Conservation (phyloP, 2,329 filamentous ascomycete genomes). For the Hypocrella siamensis region DNA sequence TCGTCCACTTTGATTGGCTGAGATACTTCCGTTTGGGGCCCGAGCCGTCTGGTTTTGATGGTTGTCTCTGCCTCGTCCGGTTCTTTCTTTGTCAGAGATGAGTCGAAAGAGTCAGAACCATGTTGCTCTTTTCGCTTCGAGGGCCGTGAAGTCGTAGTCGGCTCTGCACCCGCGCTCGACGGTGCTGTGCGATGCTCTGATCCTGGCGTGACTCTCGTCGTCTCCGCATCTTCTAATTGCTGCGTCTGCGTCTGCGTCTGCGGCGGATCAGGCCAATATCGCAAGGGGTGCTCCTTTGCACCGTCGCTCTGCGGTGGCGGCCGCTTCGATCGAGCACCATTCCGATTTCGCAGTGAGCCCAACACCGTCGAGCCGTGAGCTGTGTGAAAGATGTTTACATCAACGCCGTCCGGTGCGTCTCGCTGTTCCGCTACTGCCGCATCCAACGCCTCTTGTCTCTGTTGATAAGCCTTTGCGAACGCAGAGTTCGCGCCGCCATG, state of each 20-base stretch:
- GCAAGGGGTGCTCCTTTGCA: slow-evolving; percentile 21
- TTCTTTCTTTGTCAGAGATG: no score
- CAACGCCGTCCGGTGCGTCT: slow-evolving; percentile 22
- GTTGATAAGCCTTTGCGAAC: slow-evolving; percentile 4
- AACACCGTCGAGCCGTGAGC: slow-evolving; percentile 27
- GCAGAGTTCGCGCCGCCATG: neutral
- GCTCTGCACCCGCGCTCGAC: no score
- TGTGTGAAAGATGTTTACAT: slow-evolving; percentile 34
- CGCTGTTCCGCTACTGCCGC: slow-evolving; percentile 10
- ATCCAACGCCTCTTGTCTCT: slow-evolving; percentile 2
- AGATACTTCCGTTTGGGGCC: no score
- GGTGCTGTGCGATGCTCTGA: neutral
- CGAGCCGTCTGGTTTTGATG: no score
- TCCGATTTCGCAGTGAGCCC: slow-evolving; percentile 16
- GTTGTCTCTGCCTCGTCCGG: no score
- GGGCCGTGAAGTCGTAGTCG: no score
- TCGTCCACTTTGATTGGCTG: neutral
- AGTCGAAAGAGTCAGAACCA: no score
- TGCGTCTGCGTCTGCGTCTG: slow-evolving; percentile 1
- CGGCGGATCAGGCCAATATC: slow-evolving; percentile 15
- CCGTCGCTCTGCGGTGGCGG: slow-evolving; percentile 6
- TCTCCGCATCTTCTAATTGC: neutral
- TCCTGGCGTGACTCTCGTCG: no score
- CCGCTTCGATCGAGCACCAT: slow-evolving; percentile 3
- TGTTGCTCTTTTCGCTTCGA: no score